phyloP scores from a whole-genome alignment of 352 stramenopile genomes.

The Pythium utonaiense region DNA sequence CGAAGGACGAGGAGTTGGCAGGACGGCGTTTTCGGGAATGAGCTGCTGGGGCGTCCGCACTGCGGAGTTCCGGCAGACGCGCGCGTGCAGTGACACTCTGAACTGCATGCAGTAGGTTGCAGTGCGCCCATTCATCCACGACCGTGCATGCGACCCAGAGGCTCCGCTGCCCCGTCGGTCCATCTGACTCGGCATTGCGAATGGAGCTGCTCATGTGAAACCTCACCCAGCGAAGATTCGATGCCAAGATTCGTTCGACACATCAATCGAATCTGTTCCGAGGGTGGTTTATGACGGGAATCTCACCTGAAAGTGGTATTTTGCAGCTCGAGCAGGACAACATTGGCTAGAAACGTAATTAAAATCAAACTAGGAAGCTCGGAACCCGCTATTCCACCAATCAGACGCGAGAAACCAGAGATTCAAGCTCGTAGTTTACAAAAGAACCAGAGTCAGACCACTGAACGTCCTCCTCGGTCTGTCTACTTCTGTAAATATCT shows the following conservation, averaged over 20 bases:
- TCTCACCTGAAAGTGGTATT: not conserved
- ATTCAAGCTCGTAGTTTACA: slow-evolving; percentile 1
- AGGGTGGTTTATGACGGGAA: not conserved
- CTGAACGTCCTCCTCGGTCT: not conserved
- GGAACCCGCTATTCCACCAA: not conserved
- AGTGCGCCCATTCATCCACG: not conserved
- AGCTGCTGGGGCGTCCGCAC: not conserved
- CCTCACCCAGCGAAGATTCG: not conserved
- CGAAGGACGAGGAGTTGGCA: not conserved
- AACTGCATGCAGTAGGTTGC: not conserved
- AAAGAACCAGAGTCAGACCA: not conserved
- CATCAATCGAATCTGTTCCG: not conserved
- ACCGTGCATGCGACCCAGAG: not conserved
- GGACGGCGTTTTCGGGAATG: not conserved
- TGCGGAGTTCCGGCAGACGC: not conserved
- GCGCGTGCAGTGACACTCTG: not conserved
- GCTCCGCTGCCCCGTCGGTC: too few relatives aligned
- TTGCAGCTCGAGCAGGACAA: not conserved
- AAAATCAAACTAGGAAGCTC: not conserved
- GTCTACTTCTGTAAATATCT: not conserved
- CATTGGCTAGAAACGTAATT: not conserved
- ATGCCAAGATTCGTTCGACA: not conserved
- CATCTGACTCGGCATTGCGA: not conserved
- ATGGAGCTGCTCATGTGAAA: not conserved
- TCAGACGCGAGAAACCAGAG: not conserved